Evolutionary conservation across 139 green algal species (phyloP).

Genomic region (Marvania coccoides): DNA sequence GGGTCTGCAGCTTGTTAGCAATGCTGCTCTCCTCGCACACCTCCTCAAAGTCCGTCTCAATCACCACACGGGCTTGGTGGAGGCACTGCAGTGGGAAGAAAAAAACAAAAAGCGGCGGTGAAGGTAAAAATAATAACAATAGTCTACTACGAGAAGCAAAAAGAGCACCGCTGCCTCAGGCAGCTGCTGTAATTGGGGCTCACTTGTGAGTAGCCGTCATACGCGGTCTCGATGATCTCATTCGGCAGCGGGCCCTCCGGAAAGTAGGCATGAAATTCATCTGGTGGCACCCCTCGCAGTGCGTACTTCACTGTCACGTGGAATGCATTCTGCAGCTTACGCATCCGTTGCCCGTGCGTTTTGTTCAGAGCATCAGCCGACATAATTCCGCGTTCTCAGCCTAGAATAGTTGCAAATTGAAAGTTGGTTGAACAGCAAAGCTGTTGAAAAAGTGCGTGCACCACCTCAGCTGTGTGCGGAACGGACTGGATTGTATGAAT

Average conservation of each 20-base stretch:
- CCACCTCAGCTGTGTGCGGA: too few species aligned
- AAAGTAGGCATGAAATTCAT: conserved; percentile 12
- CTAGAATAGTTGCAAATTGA: too few species aligned
- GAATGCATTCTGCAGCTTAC: neutral
- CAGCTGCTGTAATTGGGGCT: neutral
- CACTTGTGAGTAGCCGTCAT: conserved; percentile 7
- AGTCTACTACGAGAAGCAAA: conserved; percentile 5
- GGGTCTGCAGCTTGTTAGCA: neutral
- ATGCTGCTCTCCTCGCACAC: neutral
- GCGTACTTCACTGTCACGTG: conserved; percentile 7
- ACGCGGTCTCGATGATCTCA: neutral
- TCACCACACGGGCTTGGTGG: neutral
- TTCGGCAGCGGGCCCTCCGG: neutral
- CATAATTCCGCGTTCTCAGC: too few species aligned
- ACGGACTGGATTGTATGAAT: too few species aligned
- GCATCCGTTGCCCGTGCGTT: neutral
- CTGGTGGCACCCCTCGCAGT: neutral
- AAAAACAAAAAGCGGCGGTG: neutral
- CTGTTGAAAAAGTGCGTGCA: too few species aligned
- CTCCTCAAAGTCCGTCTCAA: conserved; percentile 5
- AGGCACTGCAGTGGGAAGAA: neutral
- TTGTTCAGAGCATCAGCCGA: too few species aligned
- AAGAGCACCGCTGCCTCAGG: neutral
- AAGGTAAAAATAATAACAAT: too few species aligned
- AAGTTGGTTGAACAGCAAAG: too few species aligned